Evolutionary conservation across 1,139 yeast genomes (phyloP).

Genomic region (Debaryomyces robertsiae): DNA sequence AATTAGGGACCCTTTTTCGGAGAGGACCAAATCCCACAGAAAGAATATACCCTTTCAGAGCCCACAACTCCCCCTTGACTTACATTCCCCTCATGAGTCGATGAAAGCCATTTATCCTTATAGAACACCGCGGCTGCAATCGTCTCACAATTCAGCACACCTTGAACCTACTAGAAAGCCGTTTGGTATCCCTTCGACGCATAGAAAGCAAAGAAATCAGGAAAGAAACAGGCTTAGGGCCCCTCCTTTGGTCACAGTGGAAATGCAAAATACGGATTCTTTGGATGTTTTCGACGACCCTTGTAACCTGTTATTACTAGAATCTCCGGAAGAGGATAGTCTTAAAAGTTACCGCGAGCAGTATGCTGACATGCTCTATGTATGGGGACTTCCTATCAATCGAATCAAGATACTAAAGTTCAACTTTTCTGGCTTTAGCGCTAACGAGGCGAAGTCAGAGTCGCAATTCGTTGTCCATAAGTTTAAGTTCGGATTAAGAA

Average conservation of each 20-base stretch:
- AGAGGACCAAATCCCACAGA: slow-evolving; percentile 18
- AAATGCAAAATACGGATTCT: slow-evolving; percentile 57
- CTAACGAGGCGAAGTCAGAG: slow-evolving; percentile 13
- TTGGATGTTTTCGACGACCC: slow-evolving; percentile 56
- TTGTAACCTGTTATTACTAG: slow-evolving; percentile 49
- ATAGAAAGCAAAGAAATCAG: slow-evolving; percentile 3
- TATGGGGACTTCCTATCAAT: slow-evolving; percentile 82
- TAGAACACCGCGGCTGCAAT: slow-evolving; percentile 1
- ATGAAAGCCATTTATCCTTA: slow-evolving; percentile 1
- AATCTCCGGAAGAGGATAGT: slow-evolving; percentile 47
- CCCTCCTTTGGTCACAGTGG: slow-evolving; percentile 49
- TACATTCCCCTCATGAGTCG: background rate
- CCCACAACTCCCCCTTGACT: slow-evolving; percentile 4
- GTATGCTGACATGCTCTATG: slow-evolving; percentile 77
- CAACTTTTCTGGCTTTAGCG: slow-evolving; percentile 47
- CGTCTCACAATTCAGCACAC: slow-evolving; percentile 13
- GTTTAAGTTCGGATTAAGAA: slow-evolving; percentile 47
- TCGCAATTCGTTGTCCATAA: slow-evolving; percentile 37
- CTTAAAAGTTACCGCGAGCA: slow-evolving; percentile 60
- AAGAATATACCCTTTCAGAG: slow-evolving; percentile 13
- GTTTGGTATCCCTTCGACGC: slow-evolving; percentile 4
- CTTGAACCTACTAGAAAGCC: slow-evolving; percentile 20
- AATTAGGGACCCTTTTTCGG: slow-evolving; percentile 32
- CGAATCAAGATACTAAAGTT: slow-evolving; percentile 78
- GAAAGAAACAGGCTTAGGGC: slow-evolving; percentile 23